These are phyloP conservation scores for Pythium aquatile DNA, from an alignment of 352 stramenopile genomes.

Conservation along the genomic window DNA sequence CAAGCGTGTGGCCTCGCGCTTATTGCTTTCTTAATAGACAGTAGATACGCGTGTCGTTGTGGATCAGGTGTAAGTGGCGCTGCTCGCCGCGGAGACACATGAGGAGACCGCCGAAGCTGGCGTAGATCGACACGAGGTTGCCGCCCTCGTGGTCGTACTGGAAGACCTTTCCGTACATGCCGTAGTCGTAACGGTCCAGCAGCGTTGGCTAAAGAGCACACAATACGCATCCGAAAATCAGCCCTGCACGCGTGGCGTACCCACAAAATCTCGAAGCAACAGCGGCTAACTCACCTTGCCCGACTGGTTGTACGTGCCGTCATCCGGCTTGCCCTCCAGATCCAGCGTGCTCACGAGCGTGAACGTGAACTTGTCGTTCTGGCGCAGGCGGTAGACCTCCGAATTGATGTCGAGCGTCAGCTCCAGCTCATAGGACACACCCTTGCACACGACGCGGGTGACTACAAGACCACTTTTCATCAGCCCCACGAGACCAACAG, in stretches of 20 bases:
- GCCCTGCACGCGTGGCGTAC: slow-evolving; percentile 8
- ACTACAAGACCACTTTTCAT: slow-evolving; percentile 38
- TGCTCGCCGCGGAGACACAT: slow-evolving; percentile 97
- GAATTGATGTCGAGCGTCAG: slow-evolving; percentile 98
- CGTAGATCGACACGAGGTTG: slow-evolving; percentile 92
- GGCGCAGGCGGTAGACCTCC: slow-evolving; percentile 94
- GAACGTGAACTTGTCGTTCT: slow-evolving; percentile 97
- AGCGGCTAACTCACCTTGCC: slow-evolving; percentile 58
- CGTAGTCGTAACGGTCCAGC: slow-evolving; percentile 98
- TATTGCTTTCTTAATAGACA: slow-evolving; percentile 88
- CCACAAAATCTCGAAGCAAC: background rate
- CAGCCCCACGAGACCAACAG: background rate
- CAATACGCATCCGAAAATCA: background rate
- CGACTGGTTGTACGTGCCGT: slow-evolving; percentile 92
- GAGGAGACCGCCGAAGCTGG: slow-evolving; percentile 96
- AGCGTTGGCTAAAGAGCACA: slow-evolving; percentile 68
- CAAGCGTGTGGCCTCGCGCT: slow-evolving; percentile 5
- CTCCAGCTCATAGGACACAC: slow-evolving; percentile 97
- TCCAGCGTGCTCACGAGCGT: slow-evolving; percentile 95
- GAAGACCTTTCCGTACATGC: slow-evolving; percentile 99
- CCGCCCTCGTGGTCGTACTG: slow-evolving; percentile 95
- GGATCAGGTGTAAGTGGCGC: slow-evolving; percentile 95
- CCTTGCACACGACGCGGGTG: slow-evolving; percentile 95
- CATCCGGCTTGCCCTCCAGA: slow-evolving; percentile 95
- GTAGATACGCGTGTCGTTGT: slow-evolving; percentile 97